phyloP scores from a whole-genome alignment of 768 basidiomycete genomes.

The Trichaptum fuscoviolaceum region DNA sequence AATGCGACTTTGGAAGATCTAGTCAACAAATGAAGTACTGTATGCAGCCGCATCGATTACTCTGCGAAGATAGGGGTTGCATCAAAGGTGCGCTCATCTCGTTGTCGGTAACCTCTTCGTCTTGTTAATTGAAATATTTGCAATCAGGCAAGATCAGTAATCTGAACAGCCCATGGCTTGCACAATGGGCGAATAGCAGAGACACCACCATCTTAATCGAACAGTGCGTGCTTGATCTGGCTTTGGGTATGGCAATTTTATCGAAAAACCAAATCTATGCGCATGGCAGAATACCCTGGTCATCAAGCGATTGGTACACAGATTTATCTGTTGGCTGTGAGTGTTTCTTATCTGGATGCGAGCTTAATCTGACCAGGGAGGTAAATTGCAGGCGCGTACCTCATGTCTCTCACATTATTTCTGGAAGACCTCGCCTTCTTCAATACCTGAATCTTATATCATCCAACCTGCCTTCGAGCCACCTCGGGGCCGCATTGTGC shows the following conservation, averaged over 20 bases:
- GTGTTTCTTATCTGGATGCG: no score
- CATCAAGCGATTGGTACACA: background rate
- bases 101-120: background rate
- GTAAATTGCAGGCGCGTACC: no score
- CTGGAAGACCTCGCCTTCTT: no score
- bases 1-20: background rate
- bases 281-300: no score
- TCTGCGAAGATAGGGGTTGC: background rate
- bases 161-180: background rate
- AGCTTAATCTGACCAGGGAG: no score
- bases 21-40: no score
- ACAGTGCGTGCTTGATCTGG: background rate
- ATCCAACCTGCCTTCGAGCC: no score
- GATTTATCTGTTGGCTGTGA: no score
- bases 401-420: no score
- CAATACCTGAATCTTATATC: no score
- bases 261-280: background rate
- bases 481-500: no score
- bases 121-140: background rate
- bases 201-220: background rate
- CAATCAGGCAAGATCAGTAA: background rate
- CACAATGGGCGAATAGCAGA: background rate
- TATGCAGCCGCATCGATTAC: no score
- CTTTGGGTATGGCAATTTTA: background rate
- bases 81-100: background rate